Base-by-base conservation (phyloP, 1,284 basidiomycete genomes). In the Sutorius eximius region DNA sequence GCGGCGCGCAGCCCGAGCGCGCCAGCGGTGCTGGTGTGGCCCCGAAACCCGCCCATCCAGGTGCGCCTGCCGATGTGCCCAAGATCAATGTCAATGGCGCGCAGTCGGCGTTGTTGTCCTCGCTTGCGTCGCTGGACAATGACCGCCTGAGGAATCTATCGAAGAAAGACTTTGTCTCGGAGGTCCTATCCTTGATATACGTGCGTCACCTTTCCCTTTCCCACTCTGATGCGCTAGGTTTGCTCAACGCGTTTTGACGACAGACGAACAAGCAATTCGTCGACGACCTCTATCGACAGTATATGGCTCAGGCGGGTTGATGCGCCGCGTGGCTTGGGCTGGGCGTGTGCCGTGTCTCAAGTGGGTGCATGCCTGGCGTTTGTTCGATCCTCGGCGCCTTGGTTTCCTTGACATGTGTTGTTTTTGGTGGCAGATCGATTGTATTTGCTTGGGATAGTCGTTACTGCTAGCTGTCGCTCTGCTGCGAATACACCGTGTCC, bases 111-210 rank as follows among this genome's bases (percentile, higher is more conserved):
- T 57, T 76, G 18, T 34, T 75, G 34, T 52, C 67, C 27, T 59
- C 68, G 30, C 55, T 75, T 24, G 47, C 59, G 3, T 55, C 50
- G 5, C 64, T 65, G 48, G 56, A 62, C 7, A 27, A 45, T 30
- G 59, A 46, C 65, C 64, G 48, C 48, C 40, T 69, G 52, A 60
- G 47, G 49, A 45, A 33, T 44, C 58, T 82, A 58, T 77, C 77
- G 51, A 78, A 77, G 65, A 85, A 82, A 49, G 82, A 83, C 44
- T 91, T 91, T 67, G 77, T 89, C 33, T 74, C 76, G 51, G 83
- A 89, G 66, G 72, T 91, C 51, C 69, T 89, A 62, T 82, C 79
- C 27, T 73, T 91, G 61, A 81, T 91, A 53, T 83, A 89, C 68
- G 87, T 91, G 53, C 66, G 85, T 78, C 33, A 20, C 27, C 5